Percentiles rank a stretch among this genome's conserved stretches.
Evolutionary conservation across 805 yeast species (phyloP).

Genomic region (Citeromyces nyonsensis): DNA sequence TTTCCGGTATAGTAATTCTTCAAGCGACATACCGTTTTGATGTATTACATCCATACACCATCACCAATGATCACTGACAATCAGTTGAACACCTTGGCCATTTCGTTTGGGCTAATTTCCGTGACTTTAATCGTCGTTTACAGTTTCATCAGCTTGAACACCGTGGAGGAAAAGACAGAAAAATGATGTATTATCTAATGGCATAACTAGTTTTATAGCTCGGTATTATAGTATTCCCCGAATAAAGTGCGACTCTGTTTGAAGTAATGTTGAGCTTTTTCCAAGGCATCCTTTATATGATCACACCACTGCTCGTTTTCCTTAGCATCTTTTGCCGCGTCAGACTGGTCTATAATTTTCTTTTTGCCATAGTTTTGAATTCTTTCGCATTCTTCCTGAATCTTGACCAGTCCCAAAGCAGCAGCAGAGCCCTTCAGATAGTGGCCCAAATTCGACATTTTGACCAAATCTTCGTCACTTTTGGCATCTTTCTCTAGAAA

Average conservation of each 20-base stretch:
- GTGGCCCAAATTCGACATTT: constrained; percentile 72
- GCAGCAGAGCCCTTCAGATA: constrained; percentile 93
- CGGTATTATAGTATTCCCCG: constrained; percentile 31
- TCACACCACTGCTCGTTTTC: constrained; percentile 15
- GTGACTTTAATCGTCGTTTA: constrained; percentile 58
- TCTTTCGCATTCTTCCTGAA: constrained; percentile 80
- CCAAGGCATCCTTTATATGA: constrained; percentile 37
- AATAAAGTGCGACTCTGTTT: constrained; percentile 31
- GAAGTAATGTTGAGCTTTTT: constrained; percentile 33
- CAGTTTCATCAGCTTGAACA: constrained; percentile 24
- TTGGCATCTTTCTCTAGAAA: constrained; percentile 22
- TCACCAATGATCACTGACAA: constrained; percentile 63
- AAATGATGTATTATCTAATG: no score
- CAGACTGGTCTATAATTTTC: constrained; percentile 12
- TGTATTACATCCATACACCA: background rate
- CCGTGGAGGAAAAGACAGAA: constrained; percentile 1
- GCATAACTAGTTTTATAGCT: constrained; percentile 6
- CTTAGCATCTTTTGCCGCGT: constrained; percentile 12
- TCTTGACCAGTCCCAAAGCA: constrained; percentile 71
- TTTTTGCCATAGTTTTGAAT: constrained; percentile 80
- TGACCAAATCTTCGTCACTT: constrained; percentile 27
- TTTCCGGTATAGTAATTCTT: constrained; percentile 7
- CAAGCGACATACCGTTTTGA: background rate
- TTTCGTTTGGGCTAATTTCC: constrained; percentile 59
- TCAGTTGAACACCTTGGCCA: constrained; percentile 61